phyloP scores from a whole-genome alignment of 805 yeast species.

The Candida hungchunana region DNA sequence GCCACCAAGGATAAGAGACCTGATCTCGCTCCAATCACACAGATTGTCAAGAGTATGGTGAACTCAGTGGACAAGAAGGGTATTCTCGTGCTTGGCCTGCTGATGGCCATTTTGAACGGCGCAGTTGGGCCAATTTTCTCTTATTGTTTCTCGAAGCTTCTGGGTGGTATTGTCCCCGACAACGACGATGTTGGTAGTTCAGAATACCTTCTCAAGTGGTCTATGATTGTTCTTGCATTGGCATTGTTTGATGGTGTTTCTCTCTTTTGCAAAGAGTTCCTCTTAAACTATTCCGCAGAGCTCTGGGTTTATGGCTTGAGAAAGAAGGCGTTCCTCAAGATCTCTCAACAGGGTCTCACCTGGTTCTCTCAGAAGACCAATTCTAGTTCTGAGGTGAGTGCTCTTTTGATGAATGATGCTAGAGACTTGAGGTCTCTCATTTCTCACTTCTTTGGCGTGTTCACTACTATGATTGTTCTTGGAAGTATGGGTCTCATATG shows the following conservation, averaged over 20 bases:
- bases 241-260: slow-evolving; percentile 59
- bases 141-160: slow-evolving; percentile 64
- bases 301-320: slow-evolving; percentile 59
- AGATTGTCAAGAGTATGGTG: slow-evolving; percentile 30
- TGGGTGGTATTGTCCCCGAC: slow-evolving; percentile 58
- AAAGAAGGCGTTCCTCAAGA: slow-evolving; percentile 39
- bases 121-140: slow-evolving; percentile 74
- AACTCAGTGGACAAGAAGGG: slow-evolving; percentile 24
- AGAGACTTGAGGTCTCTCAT: slow-evolving; percentile 70
- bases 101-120: slow-evolving; percentile 53
- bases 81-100: slow-evolving; percentile 45
- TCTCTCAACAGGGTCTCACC: slow-evolving; percentile 46
- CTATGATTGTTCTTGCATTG: slow-evolving; percentile 57
- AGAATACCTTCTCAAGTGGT: slow-evolving; percentile 53
- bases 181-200: slow-evolving; percentile 30
- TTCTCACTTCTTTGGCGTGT: slow-evolving; percentile 54
- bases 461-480: slow-evolving; percentile 50
- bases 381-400: slow-evolving; percentile 50
- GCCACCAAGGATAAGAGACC: slow-evolving; percentile 17
- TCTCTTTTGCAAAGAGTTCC: slow-evolving; percentile 44
- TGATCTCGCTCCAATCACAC: slow-evolving; percentile 24
- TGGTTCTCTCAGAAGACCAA: slow-evolving; percentile 45
- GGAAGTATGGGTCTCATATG: slow-evolving; percentile 63
- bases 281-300: slow-evolving; percentile 60
- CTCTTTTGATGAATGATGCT: slow-evolving; percentile 74